Percentiles rank a stretch among this genome's conserved stretches.
These are phyloP conservation scores for Penicillium sp. DNA, from an alignment of 2,329 filamentous ascomycete genomes.

Conservation along the genomic window DNA sequence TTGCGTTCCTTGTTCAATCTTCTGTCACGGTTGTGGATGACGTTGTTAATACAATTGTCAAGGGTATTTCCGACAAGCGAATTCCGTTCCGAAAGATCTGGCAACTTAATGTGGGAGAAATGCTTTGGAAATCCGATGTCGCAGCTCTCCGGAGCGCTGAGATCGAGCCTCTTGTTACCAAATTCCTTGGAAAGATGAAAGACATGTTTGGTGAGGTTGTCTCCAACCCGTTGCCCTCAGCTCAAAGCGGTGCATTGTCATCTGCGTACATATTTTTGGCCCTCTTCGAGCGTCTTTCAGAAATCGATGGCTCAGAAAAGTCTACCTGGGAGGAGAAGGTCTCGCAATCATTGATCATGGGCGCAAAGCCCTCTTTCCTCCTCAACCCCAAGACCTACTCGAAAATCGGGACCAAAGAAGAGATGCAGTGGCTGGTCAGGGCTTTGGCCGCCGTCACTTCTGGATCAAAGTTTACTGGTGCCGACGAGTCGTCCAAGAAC, in stretches of 20 bases:
- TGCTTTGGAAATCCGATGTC: conserved; percentile 61
- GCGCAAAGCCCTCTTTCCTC: conserved; percentile 85
- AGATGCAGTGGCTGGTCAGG: conserved; percentile 73
- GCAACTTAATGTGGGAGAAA: conserved; percentile 71
- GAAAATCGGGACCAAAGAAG: conserved; percentile 72
- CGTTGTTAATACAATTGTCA: conserved; percentile 70
- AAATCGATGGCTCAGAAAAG: conserved; percentile 57
- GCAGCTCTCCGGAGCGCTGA: conserved; percentile 52
- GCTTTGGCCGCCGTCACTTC: conserved; percentile 66
- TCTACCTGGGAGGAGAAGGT: conserved; percentile 51
- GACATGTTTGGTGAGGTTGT: conserved; percentile 76
- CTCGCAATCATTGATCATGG: conserved; percentile 65
- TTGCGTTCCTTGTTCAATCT: conserved; percentile 63
- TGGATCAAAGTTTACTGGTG: conserved; percentile 53
- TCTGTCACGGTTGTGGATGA: conserved; percentile 64
- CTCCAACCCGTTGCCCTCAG: conserved; percentile 74
- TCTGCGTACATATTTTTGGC: conserved; percentile 74
- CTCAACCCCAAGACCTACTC: conserved; percentile 82
- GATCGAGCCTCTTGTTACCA: conserved; percentile 49
- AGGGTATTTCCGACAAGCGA: conserved; percentile 85
- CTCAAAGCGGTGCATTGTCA: conserved; percentile 79
- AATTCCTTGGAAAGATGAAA: conserved; percentile 51
- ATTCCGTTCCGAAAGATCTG: conserved; percentile 74
- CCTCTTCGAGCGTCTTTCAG: conserved; percentile 58
- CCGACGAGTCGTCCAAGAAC: conserved; percentile 51